A percentile compares a stretch with the other conserved stretches of the same genome.
These are phyloP conservation scores for Rhodamnia argentea DNA, from an alignment of 345 rosid species.

Conservation along the genomic window DNA sequence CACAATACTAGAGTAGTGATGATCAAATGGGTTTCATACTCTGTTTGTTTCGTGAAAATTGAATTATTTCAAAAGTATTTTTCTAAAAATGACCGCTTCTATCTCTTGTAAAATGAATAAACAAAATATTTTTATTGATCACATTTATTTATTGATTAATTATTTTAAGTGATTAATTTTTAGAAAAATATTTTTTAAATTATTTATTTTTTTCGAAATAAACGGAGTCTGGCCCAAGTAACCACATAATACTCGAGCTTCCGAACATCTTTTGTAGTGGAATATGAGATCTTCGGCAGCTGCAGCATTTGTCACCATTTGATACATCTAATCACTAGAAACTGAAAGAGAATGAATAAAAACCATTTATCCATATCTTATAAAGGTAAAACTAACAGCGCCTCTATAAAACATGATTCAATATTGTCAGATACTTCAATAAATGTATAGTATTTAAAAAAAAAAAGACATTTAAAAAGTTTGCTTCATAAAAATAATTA, in stretches of 20 bases:
- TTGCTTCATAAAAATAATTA: too few relatives aligned
- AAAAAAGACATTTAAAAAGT: too few relatives aligned
- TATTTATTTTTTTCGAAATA: too few relatives aligned
- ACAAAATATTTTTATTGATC: accelerated
- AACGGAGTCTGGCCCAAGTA: too few relatives aligned
- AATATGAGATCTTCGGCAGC: not conserved
- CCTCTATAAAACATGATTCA: not conserved
- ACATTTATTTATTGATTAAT: accelerated
- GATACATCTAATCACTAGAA: not conserved
- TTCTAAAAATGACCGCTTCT: not conserved
- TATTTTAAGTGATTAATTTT: not conserved
- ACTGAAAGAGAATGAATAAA: not conserved
- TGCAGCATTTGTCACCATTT: not conserved
- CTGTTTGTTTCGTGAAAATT: not conserved
- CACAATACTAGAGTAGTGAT: not conserved
- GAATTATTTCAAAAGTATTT: too few relatives aligned
- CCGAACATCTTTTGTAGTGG: not conserved
- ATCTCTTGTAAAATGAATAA: not conserved
- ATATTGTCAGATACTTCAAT: not conserved
- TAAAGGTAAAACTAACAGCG: not conserved
- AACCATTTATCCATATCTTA: not conserved
- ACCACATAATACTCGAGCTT: too few relatives aligned
- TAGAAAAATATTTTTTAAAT: too few relatives aligned
- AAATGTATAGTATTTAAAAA: not conserved
- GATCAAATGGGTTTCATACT: not conserved